These are phyloP conservation scores for Tuber umbilicatum DNA, from an alignment of 495 filamentous ascomycete genomes.

Conservation along the genomic window DNA sequence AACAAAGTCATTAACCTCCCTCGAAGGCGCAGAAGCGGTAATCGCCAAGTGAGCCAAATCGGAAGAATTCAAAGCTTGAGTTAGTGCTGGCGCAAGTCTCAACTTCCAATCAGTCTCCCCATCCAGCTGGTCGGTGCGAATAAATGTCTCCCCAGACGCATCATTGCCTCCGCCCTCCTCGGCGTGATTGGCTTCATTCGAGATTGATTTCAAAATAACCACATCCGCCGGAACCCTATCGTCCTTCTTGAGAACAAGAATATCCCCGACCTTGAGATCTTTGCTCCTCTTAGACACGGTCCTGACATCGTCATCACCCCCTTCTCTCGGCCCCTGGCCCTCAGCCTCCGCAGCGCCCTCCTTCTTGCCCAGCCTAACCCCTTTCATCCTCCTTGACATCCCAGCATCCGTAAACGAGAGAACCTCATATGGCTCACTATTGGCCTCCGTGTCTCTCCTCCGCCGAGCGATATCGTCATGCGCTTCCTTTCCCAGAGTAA, in stretches of 20 bases:
- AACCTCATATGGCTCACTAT: conserved; percentile 81
- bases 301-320: conserved; percentile 35
- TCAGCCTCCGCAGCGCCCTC: conserved; percentile 47
- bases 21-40: conserved; percentile 79
- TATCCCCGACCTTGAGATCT: conserved; percentile 92
- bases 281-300: conserved; percentile 72
- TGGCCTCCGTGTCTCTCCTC: conserved; percentile 83
- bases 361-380: conserved; percentile 38
- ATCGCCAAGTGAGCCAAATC: conserved; percentile 70
- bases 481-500: conserved; percentile 94
- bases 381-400: neutral
- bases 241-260: conserved; percentile 83
- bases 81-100: conserved; percentile 73
- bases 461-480: conserved; percentile 84
- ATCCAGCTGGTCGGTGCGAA: conserved; percentile 94
- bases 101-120: conserved; percentile 99
- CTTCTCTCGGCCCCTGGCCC: conserved; percentile 49
- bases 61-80: conserved; percentile 61
- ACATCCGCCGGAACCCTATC: conserved; percentile 91
- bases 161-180: conserved; percentile 37
- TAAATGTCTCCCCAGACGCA: conserved; percentile 79
- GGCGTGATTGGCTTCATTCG: conserved; percentile 51
- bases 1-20: conserved; percentile 85
- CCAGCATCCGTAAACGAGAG: conserved; percentile 51
- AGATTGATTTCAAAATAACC: conserved; percentile 78